phyloP scores from a whole-genome alignment of 768 basidiomycete species.

The Lactifluus rugatus region DNA sequence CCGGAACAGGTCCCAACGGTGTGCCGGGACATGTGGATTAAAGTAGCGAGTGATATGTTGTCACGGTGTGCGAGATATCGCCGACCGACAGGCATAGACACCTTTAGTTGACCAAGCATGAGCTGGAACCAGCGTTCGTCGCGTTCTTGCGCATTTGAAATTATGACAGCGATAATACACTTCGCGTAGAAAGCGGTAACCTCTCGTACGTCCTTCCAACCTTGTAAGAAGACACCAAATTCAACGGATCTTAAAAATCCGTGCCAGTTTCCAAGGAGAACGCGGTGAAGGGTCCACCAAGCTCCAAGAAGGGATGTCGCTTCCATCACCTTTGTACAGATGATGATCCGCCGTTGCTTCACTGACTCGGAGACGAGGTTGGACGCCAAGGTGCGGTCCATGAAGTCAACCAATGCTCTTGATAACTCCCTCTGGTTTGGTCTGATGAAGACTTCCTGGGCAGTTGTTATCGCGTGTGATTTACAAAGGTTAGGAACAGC shows the following conservation, averaged over 20 bases:
- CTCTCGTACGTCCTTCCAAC: not conserved
- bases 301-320: conserved; percentile 1
- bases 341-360: conserved; percentile 4
- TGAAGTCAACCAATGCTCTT: not conserved
- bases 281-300: not conserved
- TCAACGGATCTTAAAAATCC: not conserved
- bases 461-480: not conserved
- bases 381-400: conserved; percentile 11
- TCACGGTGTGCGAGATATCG: not conserved
- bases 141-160: not conserved
- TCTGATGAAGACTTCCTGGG: not conserved
- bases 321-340: conserved; percentile 1
- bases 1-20: not conserved
- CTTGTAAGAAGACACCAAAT: not conserved
- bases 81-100: not conserved
- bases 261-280: not conserved
- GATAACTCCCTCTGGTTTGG: not conserved
- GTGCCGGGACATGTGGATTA: not conserved
- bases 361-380: not conserved
- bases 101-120: not conserved
- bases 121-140: conserved; percentile 5
- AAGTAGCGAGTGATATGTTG: conserved; percentile 1
- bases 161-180: not conserved
- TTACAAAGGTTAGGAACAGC: conserved; percentile 1
- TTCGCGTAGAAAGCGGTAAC: not conserved